Evolutionary conservation across 352 stramenopile genomes (phyloP), one percentile per base, ranked within the genome.

Genomic region (Globisporangium megalacanthum): DNA sequence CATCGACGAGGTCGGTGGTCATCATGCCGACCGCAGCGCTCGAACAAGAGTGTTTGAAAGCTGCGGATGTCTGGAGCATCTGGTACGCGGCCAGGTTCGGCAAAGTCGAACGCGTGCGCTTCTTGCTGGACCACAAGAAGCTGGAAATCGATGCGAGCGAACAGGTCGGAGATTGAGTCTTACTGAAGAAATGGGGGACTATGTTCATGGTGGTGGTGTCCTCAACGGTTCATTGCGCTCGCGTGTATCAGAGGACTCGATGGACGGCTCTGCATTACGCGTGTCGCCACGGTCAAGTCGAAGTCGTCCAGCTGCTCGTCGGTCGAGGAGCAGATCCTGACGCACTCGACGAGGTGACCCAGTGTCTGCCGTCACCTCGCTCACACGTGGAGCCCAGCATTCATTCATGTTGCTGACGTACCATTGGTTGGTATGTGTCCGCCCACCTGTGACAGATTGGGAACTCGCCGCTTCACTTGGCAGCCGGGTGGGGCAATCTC

Each of bases 11-110:
- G 25, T 29, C 25, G 25, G 20, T 50, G 9, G 20, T 50, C 39
- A 49, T 15, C 37, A 29, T n/a, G 44, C 0, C 44, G 42, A 54
- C 13, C 19, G 13, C 35, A 2, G 2, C 7, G 35, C 10, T 49
- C 19, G 42, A 46, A 9, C n/a, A 25, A 45, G 8, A 20, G 22
- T 13, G 47, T 22, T 15, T 45, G 8, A 22, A 20, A 9, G 35
- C 35, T 39, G 35, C 5, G 7, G 65, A 85, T 33, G 63, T 89
- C 44, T 91, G 77, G 71, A 89, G 75, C 13, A 79, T 91, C 54
- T 91, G 81, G 81, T 88, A 91, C 52, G 81, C 81, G 10, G 69
- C 81, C 5, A 73, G 78, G 52, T 72, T 77, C 19, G 81, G 81
- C 6, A 86, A 88, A 44, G 8, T 64, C 1, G 73, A 72, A 20